These are phyloP conservation scores for Pythium myriotylum DNA, from an alignment of 352 stramenopile species.

Conservation along the genomic window DNA sequence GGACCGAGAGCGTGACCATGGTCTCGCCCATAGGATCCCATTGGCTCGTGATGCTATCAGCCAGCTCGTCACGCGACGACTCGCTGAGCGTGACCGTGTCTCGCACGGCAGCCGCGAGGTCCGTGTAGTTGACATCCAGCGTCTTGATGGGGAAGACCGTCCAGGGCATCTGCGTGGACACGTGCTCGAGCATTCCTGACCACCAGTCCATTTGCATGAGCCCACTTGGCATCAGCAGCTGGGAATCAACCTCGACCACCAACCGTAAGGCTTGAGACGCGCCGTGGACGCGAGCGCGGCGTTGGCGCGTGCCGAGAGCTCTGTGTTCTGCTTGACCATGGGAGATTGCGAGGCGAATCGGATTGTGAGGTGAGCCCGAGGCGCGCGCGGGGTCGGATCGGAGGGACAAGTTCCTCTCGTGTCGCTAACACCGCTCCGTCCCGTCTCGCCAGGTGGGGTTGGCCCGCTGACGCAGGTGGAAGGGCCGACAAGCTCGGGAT, in stretches of 20 bases:
- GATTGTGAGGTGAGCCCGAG: no score
- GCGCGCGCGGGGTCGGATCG: no score
- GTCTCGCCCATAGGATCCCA: constrained; percentile 64
- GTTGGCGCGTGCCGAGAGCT: constrained; percentile 11
- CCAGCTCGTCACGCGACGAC: constrained; percentile 48
- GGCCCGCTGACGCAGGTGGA: no score
- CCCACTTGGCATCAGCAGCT: no score
- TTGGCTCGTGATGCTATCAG: constrained; percentile 46
- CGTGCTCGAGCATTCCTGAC: constrained; percentile 51
- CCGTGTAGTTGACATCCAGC: constrained; percentile 75
- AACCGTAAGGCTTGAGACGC: constrained; percentile 48
- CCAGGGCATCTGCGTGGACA: constrained; percentile 63
- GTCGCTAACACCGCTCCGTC: no score
- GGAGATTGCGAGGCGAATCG: no score
- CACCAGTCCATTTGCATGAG: not conserved
- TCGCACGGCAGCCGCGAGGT: constrained; percentile 58
- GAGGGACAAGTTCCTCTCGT: no score
- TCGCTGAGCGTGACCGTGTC: constrained; percentile 63
- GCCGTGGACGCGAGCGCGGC: constrained; percentile 22
- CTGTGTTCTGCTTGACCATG: not conserved
- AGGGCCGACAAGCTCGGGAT: no score
- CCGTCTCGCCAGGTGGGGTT: no score
- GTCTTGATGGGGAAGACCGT: constrained; percentile 83
- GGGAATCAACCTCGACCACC: not conserved
- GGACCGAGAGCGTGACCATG: constrained; percentile 77